Base-by-base conservation (phyloP, 805 yeast genomes). In the Wickerhamiella parazyma region DNA sequence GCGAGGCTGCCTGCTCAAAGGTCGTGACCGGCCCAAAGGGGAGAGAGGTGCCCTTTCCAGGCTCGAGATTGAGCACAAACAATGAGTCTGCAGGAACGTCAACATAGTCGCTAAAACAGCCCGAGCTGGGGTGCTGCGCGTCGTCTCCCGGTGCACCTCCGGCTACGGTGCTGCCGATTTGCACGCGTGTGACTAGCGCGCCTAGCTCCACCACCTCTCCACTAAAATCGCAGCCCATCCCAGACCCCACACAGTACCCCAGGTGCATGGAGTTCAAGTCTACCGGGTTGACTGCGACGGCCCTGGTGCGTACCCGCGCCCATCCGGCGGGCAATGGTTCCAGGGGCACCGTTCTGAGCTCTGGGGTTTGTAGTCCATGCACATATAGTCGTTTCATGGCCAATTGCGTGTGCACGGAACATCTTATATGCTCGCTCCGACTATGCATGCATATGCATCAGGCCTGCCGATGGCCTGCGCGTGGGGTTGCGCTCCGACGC, bases 271-370 rank as follows among this genome's bases (percentile, higher is more conserved):
- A 80, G 52, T 77, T 76, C 78, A 78, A 76, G 55, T 80, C 87
- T 4, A 80, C 72, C 36, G 85, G 86, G 53, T 80, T 80, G 29
- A 69, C 66, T 1, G 80, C 83, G 43, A 59, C 69, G 7, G 82
- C 75, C 24, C 59, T 58, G 3, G 73, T 65, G 56, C 73, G 69
- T 44, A 80, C 57, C n/a, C 77, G 58, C 11, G 78, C 53, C 48
- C 56, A 36, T 3, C 43, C 49, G 11, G 35, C 17, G 17, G 20
- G 14, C n/a, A 38, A 20, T 18, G 16, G 21, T 3, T 38, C 42
- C 9, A 38, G 26, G 4, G 42, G 36, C 14, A 38, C 42, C 12
- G 20, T n/a, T 14, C 29, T 38, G 21, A 38, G 29, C 20, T 38
- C 21, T 14, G 21, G 29, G 12, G 12, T 20, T n/a, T 38, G 14